Conservation (phyloP, 208 protist species). For the Leishmania tropica region DNA sequence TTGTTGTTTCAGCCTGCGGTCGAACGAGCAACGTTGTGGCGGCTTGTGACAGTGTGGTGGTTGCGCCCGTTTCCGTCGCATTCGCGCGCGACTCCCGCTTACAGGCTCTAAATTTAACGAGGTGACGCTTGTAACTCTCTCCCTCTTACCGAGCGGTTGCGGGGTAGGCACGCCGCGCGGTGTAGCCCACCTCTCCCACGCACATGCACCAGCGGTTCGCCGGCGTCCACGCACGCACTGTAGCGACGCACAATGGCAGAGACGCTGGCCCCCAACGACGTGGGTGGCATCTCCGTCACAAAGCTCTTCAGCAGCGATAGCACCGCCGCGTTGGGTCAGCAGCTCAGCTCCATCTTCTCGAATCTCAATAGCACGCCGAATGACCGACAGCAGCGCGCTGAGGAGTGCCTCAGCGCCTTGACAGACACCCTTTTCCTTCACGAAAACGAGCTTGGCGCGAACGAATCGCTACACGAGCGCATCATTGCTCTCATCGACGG, state of each 20-base stretch:
- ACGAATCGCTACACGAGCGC: conserved; percentile 54
- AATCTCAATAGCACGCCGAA: conserved; percentile 71
- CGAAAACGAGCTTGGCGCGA: conserved; percentile 54
- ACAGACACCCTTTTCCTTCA: conserved; percentile 78
- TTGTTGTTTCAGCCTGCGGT: background rate
- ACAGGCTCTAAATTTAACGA: background rate
- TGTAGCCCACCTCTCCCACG: background rate
- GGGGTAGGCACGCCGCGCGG: background rate
- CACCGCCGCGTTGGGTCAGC: conserved; percentile 61
- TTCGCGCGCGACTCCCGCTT: background rate
- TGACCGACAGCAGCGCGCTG: conserved; percentile 49
- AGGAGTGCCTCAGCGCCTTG: conserved; percentile 78
- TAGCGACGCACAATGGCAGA: conserved; percentile 23
- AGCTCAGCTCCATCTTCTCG: conserved; percentile 73
- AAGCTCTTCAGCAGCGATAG: conserved; percentile 45
- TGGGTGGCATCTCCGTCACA: conserved; percentile 12
- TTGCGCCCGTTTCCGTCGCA: background rate
- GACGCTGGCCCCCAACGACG: conserved; percentile 9
- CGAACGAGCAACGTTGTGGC: background rate
- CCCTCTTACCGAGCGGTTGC: background rate
- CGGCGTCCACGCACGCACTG: too few relatives aligned
- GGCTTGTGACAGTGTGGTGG: background rate
- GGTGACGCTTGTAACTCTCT: background rate
- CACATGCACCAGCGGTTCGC: background rate
- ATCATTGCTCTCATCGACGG: conserved; percentile 68